These are phyloP conservation scores for Trichoderma guizhouense DNA, from an alignment of 2,329 filamentous ascomycete genomes.

Conservation along the genomic window DNA sequence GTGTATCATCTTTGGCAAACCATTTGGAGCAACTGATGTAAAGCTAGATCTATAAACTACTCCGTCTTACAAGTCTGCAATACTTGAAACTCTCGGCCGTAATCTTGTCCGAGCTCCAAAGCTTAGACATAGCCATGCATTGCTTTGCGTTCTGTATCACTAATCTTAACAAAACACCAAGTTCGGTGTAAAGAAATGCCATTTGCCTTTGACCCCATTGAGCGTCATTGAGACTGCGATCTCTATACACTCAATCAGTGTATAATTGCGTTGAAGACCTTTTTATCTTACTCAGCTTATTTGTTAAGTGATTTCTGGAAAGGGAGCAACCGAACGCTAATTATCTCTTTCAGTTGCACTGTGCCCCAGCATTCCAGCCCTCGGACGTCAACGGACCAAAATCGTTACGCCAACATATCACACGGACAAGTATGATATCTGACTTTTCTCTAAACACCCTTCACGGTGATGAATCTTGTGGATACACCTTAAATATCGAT, in stretches of 20 bases:
- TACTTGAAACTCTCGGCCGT: not conserved
- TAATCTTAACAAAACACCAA: not conserved
- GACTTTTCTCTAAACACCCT: not conserved
- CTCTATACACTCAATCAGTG: not conserved
- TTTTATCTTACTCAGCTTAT: conserved; percentile 9
- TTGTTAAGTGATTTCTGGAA: not conserved
- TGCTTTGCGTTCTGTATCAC: too few relatives aligned
- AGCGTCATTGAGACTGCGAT: not conserved
- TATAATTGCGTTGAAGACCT: not conserved
- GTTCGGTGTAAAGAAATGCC: too few relatives aligned
- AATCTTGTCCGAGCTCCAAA: too few relatives aligned
- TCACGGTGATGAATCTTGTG: not conserved
- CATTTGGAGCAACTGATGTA: not conserved
- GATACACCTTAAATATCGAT: not conserved
- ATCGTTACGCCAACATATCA: not conserved
- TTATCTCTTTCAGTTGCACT: not conserved
- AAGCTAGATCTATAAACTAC: not conserved
- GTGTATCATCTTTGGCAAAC: not conserved
- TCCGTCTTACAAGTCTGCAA: not conserved
- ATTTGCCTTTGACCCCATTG: not conserved
- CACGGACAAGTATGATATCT: not conserved
- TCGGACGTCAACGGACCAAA: not conserved
- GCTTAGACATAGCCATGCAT: too few relatives aligned
- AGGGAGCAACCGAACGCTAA: not conserved
- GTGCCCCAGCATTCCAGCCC: not conserved